Evolutionary conservation across 148 eudicot species (phyloP), one percentile per base, ranked within the genome.

Genomic region (Amaranthus cruentus): DNA sequence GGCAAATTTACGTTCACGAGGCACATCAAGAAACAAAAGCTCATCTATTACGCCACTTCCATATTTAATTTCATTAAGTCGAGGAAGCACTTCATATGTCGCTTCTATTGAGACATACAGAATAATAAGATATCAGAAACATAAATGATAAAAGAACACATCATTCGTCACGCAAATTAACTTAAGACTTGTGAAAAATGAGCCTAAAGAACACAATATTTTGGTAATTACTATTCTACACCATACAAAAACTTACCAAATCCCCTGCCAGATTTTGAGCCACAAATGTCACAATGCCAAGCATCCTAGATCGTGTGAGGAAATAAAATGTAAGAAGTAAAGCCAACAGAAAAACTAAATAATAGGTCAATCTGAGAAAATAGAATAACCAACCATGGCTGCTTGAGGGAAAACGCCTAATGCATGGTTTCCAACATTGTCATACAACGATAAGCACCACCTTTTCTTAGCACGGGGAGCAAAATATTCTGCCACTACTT

Each of bases 271-370:
- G 98, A 91, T 80, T 90, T 90, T 74, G 98, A 89, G 72, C 91
- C 90, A 85, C 98, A 95, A 76, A 95, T 83, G 68, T 95, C 97
- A 85, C 97, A 95, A 71, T 91, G 97, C 98, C 98, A 95, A 79
- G 93, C 93, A 86, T 91, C 97, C 98, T 95, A 80, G 55, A 52
- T 70, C 68, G 73, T 9, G 52, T 49, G 69, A 60, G 38, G 52
- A 80, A 60, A 28, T 28, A 55, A 60, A 44, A 73, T 49, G 57
- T 77, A 47, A 81, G 73, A 62, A 69, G 55, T 49, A 51, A n/a
- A n/a, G 42, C 42, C 7, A n/a, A 0, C 44, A 73, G 7, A 9
- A 44, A 28, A n/a, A 54, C 75, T 47, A 11, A 7, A 47, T 9
- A 9, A 6, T 49, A 7, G n/a, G 7, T 52, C 52, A 63, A 47